Evolutionary conservation across 2,329 filamentous ascomycete species (phyloP).

Genomic region (Phyllosticta citribraziliensis): DNA sequence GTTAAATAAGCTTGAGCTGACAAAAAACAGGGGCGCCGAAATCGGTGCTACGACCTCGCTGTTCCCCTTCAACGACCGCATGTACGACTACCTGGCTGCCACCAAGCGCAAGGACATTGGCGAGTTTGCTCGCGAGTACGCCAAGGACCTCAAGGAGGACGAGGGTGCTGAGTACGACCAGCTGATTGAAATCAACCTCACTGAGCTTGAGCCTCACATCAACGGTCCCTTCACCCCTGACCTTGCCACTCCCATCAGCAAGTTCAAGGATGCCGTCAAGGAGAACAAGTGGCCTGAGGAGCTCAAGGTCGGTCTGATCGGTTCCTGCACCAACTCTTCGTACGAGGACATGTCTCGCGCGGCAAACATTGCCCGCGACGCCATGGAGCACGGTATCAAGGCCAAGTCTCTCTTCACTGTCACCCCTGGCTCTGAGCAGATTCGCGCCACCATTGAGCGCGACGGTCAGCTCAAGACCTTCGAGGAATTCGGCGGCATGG

Average conservation of each 20-base stretch:
- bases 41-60: conserved; percentile 80
- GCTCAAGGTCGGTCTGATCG: conserved; percentile 92
- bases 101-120: conserved; percentile 88
- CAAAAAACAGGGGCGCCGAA: conserved; percentile 46
- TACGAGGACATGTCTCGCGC: conserved; percentile 86
- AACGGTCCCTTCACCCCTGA: conserved; percentile 99
- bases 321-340: conserved; percentile 92
- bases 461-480: conserved; percentile 90
- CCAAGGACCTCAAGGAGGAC: conserved; percentile 76
- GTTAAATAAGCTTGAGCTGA: too few relatives aligned
- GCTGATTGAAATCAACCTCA: conserved; percentile 91
- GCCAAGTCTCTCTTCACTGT: conserved; percentile 89
- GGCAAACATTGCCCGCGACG: conserved; percentile 83
- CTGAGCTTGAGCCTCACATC: conserved; percentile 91
- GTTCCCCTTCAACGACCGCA: conserved; percentile 96
- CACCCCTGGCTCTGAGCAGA: conserved; percentile 94
- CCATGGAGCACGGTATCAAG: conserved; percentile 86
- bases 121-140: conserved; percentile 78
- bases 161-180: conserved; percentile 92
- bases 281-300: conserved; percentile 94
- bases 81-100: conserved; percentile 89
- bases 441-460: conserved; percentile 82
- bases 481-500: conserved; percentile 89
- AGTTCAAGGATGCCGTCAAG: conserved; percentile 91
- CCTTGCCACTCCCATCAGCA: conserved; percentile 93